Base-by-base conservation (phyloP, 179 eudicot genomes). In the Dionaea muscipula region DNA sequence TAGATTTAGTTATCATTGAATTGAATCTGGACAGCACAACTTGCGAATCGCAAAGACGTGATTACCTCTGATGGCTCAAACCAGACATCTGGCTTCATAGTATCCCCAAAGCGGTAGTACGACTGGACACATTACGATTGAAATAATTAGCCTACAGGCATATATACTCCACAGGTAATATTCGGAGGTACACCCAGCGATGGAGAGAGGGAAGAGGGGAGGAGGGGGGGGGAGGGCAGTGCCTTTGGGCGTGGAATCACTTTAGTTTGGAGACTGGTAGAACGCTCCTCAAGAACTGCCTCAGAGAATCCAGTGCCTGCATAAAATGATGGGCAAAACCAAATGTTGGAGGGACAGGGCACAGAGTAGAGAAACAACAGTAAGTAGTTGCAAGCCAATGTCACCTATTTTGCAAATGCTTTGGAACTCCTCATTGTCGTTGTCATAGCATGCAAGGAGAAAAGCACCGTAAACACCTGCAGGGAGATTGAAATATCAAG, bases 391-490 rank as follows among this genome's bases (percentile, higher is more conserved):
- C 17, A 38, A 27, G 45, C 26, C 2, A 51, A 58, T 20, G 56
- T 62, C 71, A 90, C 98, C 98, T 27, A 87, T 86, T 82, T 91
- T 87, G 64, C 98, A 91, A 27, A 91, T 91, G 79, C 84, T 91
- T 70, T 91, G 94, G 56, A 69, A 91, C 74, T 84, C 98, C 57
- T 91, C 98, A 39, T 82, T 86, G 56, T 53, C 68, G 68, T 73
- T 62, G 60, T 91, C 98, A 56, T 91, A 91, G 71, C 98, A 91
- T 68, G 95, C 98, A 60, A 91, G 90, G 58, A 91, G 86, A 72
- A 91, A 86, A 61, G 98, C 86, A n/a, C 98, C 98, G 71, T 80
- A 91, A 66, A 78, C 88, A 68, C 94, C 97, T 90, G 73, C 56
- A 56, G 41, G 65, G 35, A 35, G 20, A 56, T 48, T 6, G 26